phyloP scores from a whole-genome alignment of 2,329 filamentous ascomycete genomes.

The Grosmannia serpens region DNA sequence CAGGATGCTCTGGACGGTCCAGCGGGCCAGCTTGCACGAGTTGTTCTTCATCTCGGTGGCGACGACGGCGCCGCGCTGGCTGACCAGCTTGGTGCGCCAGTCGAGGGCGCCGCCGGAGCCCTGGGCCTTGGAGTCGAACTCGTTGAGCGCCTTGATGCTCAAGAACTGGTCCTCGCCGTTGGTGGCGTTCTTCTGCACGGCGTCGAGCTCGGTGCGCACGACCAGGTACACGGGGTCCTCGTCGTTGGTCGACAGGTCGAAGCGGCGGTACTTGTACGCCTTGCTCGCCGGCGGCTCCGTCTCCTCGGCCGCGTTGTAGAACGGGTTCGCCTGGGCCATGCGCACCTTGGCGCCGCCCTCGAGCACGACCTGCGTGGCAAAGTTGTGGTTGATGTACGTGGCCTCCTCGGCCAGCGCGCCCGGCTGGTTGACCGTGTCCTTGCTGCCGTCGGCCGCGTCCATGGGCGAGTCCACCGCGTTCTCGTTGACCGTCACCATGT shows the following conservation, averaged over 20 bases:
- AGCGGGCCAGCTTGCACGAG: conserved; percentile 93
- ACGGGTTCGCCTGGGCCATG: conserved; percentile 85
- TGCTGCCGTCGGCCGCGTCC: conserved; percentile 82
- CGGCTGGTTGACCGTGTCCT: conserved; percentile 93
- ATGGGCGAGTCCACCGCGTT: conserved; percentile 92
- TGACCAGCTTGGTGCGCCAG: conserved; percentile 91
- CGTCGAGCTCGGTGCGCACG: conserved; percentile 86
- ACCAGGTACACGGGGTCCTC: conserved; percentile 89
- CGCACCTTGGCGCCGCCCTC: conserved; percentile 73
- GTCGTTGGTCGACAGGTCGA: conserved; percentile 89
- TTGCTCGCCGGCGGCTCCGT: conserved; percentile 90
- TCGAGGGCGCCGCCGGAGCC: conserved; percentile 90
- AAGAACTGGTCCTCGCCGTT: conserved; percentile 85
- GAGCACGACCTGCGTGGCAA: conserved; percentile 85
- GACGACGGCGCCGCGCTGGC: conserved; percentile 90
- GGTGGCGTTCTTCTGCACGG: conserved; percentile 87
- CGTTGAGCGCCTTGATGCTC: conserved; percentile 92
- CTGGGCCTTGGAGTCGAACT: conserved; percentile 97
- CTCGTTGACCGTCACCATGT: conserved; percentile 98
- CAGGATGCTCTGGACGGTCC: conserved; percentile 94
- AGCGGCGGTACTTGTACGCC: conserved; percentile 95
- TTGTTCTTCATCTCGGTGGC: conserved; percentile 99
- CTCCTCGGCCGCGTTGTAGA: conserved; percentile 91
- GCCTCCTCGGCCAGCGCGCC: conserved; percentile 86
- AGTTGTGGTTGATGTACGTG: conserved; percentile 99